Evolutionary conservation across 2,329 filamentous ascomycete genomes (phyloP).

Genomic region (Xylaria sp.): DNA sequence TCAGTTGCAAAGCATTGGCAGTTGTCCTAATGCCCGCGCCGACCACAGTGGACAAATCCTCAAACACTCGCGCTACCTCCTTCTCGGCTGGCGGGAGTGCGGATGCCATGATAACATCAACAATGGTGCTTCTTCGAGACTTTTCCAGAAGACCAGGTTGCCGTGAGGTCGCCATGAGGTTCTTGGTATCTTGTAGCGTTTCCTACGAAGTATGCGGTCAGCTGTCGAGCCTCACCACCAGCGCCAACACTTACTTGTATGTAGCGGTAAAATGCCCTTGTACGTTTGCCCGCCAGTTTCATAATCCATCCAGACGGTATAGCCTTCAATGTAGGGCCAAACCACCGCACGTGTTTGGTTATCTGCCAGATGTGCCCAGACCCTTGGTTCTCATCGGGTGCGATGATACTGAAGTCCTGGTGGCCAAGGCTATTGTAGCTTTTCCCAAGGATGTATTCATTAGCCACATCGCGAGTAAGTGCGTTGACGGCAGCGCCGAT

Average conservation of each 20-base stretch:
- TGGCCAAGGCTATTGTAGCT: neutral
- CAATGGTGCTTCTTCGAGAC: constrained; percentile 9
- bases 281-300: neutral
- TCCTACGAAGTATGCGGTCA: neutral
- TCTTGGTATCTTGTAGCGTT: neutral
- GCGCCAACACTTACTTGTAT: neutral
- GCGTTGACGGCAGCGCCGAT: neutral
- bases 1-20: constrained; percentile 15
- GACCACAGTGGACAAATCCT: constrained; percentile 16
- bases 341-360: neutral
- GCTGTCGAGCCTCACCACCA: too few species aligned
- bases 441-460: neutral
- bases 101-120: constrained; percentile 19
- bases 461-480: neutral
- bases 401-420: neutral
- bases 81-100: constrained; percentile 19
- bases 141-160: neutral
- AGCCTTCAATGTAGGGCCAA: neutral
- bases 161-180: neutral
- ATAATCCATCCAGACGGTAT: neutral
- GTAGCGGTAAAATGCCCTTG: neutral
- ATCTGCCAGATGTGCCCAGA: neutral
- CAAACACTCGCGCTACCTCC: constrained; percentile 7
- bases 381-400: neutral
- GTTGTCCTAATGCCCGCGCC: constrained; percentile 22